Base-by-base conservation (phyloP, 805 yeast species). In the Saccharomycopsis fermentans region DNA sequence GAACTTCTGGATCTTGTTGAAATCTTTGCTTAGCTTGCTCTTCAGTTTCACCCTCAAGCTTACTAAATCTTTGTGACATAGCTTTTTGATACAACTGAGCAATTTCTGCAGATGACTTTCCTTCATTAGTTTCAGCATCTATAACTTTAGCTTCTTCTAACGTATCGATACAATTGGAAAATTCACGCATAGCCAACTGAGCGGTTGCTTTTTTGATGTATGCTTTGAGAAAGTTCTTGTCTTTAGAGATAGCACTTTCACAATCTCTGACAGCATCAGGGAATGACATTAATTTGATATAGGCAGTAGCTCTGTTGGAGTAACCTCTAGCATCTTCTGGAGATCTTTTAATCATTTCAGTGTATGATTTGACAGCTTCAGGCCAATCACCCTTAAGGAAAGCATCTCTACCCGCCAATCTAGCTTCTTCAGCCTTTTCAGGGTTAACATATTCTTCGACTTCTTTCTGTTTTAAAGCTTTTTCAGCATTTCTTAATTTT, bases 331-430 rank as follows among this genome's bases (percentile, higher is more conserved):
- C 95, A 73, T 94, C 98, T 58, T 83, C 83, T 59, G 99, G 99
- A n/a, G 91, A 90, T 71, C 99, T 87, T 75, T 90, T 89, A 67
- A 92, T 78, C 91, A 94, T 94, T 74, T 94, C 99, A 55, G 95
- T 79, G 74, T 94, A 94, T 4, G 96, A 87, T 71, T 87, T 87
- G 51, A 94, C 97, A 24, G 98, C 97, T 64, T 78, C 84, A 63
- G 99, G 98, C 97, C 96, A 92, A 73, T 92, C 96, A 55, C 89
- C 94, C 65, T 87, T 86, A 60, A 86, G 82, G 80, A 94, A 94
- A 68, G 72, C 82, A 26, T 87, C 92, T 73, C 88, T 92, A 71
- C 99, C 99, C 72, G 84, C 80, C 62, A 90, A 77, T 74, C 99
- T 87, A 26, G 98, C 97, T 70, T 84, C 92, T 72, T 92, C 98